Base-by-base conservation (phyloP, 768 basidiomycete genomes). In the Terana coerulea region DNA sequence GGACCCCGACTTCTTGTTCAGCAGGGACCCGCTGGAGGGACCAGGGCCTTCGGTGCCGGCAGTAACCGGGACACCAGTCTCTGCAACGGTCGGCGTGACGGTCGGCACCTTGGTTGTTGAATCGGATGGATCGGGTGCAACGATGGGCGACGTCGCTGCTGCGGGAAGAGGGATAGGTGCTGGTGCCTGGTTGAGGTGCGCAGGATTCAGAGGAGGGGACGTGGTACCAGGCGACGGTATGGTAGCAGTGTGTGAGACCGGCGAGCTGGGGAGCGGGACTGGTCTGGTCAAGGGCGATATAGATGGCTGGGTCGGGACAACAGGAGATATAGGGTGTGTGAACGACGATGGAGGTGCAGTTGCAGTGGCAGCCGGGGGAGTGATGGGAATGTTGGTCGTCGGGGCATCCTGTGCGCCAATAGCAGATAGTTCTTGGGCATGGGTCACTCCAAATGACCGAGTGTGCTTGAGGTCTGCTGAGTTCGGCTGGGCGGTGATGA, bases 361-460 rank as follows among this genome's bases (percentile, higher is more conserved):
- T 5, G 57, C 51, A 15, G 54, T 43, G 1, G 43, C 36, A 2
- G 72, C 61, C 0, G 76, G 77, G 10, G 80, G 74, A 1, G 77
- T 73, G 34, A 75, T 21, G 2, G 76, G 68, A n/a, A 75, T 62
- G 40, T 64, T 71, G 68, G 41, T 55, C 54, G 24, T 56, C 37
- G 37, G 37, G 60, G 5, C 57, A 50, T 62, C 56, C 0, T 64
- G 62, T 11, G 74, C 63, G 43, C 68, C 68, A 46, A 90, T 81
- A 57, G 71, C 75, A 15, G 77, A 76, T 30, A 93, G 74, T 68
- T 92, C 91, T 30, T 69, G 74, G 0, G 86, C 87, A 60, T 93
- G 91, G 33, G 83, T 91, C 67, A 86, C 87, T 17, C 91, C 91
- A 62, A 93, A 93, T 67, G 86, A 90, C 51, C 79, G 79, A 0